Conservation (phyloP, 306 rosid genomes). For the Malus sylvestris region DNA sequence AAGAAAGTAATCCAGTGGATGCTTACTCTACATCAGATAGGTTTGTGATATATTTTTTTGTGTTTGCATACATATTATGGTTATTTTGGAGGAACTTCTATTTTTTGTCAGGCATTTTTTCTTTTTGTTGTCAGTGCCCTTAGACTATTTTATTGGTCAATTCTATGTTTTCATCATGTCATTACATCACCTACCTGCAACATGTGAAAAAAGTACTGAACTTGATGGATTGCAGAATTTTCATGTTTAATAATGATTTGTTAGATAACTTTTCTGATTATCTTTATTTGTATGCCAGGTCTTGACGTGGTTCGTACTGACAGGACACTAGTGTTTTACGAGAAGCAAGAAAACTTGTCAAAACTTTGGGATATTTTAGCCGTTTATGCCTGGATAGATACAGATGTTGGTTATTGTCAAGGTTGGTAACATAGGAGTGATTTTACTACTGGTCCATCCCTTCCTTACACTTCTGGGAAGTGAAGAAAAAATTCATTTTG, state of each 20-base stretch:
- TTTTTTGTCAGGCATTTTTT: not conserved
- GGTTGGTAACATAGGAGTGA: conserved; percentile 37
- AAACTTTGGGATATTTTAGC: conserved; percentile 98
- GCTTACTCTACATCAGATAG: conserved; percentile 97
- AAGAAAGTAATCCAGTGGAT: conserved; percentile 82
- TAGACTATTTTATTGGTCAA: not conserved
- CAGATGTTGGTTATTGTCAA: conserved; percentile 93
- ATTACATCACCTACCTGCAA: not conserved
- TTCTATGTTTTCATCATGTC: not conserved
- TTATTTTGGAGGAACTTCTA: not conserved
- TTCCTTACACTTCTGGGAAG: not conserved
- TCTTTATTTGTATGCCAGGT: conserved; percentile 45
- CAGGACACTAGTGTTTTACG: conserved; percentile 89
- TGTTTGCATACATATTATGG: not conserved
- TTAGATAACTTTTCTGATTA: conserved; percentile 6
- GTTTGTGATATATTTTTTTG: conserved; percentile 31
- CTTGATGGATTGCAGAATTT: not conserved
- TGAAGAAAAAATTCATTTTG: not conserved
- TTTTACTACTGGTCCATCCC: not conserved
- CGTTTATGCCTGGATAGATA: conserved; percentile 94
- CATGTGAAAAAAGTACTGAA: not conserved
- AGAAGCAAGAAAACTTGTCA: conserved; percentile 78
- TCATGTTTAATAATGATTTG: not conserved
- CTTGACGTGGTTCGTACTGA: conserved; percentile 98
- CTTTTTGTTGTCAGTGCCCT: not conserved